phyloP scores from a whole-genome alignment of 2,329 filamentous ascomycete genomes.

The Bretziella fagacearum region DNA sequence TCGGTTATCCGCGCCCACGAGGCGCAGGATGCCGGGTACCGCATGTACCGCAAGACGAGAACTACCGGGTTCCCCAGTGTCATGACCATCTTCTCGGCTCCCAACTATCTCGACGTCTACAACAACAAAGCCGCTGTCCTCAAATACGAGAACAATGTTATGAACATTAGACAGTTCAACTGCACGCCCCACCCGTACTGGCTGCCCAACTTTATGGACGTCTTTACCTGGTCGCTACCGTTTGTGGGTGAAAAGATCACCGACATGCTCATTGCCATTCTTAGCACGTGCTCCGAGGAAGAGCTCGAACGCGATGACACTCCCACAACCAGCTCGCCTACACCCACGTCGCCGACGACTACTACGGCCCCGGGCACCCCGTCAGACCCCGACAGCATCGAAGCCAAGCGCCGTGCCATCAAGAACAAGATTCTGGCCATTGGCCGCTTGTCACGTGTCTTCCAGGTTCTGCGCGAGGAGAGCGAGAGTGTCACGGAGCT shows the following conservation, averaged over 20 bases:
- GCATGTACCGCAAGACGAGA: constrained; percentile 97
- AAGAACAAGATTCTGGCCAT: constrained; percentile 99
- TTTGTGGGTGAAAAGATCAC: constrained; percentile 99
- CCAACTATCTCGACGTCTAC: constrained; percentile 97
- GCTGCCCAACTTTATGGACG: constrained; percentile 99
- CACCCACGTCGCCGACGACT: constrained; percentile 49
- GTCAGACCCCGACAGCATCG: constrained; percentile 67
- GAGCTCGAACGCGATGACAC: constrained; percentile 74
- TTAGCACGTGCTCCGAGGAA: constrained; percentile 98
- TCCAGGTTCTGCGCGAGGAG: constrained; percentile 95
- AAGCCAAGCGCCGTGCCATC: constrained; percentile 90
- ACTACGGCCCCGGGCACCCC: constrained; percentile 19
- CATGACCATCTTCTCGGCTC: constrained; percentile 99
- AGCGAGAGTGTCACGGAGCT: constrained; percentile 93
- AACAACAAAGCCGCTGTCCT: constrained; percentile 99
- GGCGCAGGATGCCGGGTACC: constrained; percentile 93
- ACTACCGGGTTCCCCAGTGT: constrained; percentile 97
- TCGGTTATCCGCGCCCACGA: constrained; percentile 97
- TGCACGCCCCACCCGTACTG: constrained; percentile 98
- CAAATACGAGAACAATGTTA: constrained; percentile 99
- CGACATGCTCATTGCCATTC: constrained; percentile 96
- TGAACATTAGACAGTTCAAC: constrained; percentile 99
- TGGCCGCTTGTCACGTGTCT: constrained; percentile 86
- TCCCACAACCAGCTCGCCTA: constrained; percentile 40
- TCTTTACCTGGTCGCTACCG: constrained; percentile 98